Evolutionary conservation across 2,329 filamentous ascomycete species (phyloP).

Genomic region (Colletotrichum destructivum): DNA sequence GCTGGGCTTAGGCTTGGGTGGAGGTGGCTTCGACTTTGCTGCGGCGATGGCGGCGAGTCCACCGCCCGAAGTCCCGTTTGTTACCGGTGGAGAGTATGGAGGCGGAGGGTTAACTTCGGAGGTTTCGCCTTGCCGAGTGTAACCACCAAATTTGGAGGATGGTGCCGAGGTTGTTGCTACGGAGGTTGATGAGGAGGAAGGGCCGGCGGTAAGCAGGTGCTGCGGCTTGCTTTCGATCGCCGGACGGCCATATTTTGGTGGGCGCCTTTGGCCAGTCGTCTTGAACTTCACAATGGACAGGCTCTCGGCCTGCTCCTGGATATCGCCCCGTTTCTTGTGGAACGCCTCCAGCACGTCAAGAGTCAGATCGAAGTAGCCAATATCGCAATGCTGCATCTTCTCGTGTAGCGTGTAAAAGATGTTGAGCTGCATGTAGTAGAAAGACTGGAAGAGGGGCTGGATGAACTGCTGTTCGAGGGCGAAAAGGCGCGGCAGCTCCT

Average conservation of each 20-base stretch:
- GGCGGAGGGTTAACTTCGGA: slow-evolving; percentile 74
- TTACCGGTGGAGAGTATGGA: slow-evolving; percentile 73
- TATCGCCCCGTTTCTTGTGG: slow-evolving; percentile 87
- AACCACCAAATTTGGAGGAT: slow-evolving; percentile 52
- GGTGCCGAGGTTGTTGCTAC: slow-evolving; percentile 40
- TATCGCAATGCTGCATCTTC: slow-evolving; percentile 97
- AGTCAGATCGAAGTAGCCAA: slow-evolving; percentile 96
- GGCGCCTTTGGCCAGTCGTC: slow-evolving; percentile 80
- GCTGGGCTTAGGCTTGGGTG: slow-evolving; percentile 84
- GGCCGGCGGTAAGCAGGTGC: slow-evolving; percentile 67
- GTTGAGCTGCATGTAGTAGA: slow-evolving; percentile 99
- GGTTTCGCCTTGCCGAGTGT: slow-evolving; percentile 58
- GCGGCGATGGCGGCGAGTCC: slow-evolving; percentile 65
- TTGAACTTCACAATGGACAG: slow-evolving; percentile 93
- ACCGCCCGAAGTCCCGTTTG: slow-evolving; percentile 51
- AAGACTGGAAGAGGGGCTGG: slow-evolving; percentile 95
- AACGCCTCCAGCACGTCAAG: slow-evolving; percentile 94
- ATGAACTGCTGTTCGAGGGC: slow-evolving; percentile 93
- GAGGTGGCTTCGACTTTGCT: slow-evolving; percentile 78
- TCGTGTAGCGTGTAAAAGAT: slow-evolving; percentile 99
- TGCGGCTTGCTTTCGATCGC: slow-evolving; percentile 65
- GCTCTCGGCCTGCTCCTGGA: slow-evolving; percentile 87
- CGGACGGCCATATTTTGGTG: slow-evolving; percentile 72
- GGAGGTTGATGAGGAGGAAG: slow-evolving; percentile 51
- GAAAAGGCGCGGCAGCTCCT: slow-evolving; percentile 94